phyloP scores from a whole-genome alignment of 2,329 filamentous ascomycete species.

The Penicillium glabrum region DNA sequence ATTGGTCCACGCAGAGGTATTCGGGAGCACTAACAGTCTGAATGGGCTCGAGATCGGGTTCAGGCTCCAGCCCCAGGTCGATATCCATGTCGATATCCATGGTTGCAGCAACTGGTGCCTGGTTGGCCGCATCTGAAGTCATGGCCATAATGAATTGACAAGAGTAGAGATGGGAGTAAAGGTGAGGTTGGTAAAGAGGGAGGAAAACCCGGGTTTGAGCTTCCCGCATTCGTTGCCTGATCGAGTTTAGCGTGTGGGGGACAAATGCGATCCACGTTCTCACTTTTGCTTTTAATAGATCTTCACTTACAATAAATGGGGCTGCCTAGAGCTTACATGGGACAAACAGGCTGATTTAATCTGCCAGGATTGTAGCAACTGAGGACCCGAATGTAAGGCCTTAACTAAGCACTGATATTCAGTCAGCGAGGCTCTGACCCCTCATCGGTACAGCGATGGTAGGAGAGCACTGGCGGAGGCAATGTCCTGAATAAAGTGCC shows the following conservation, averaged over 20 bases:
- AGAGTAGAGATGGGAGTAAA: neutral
- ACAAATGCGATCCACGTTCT: neutral
- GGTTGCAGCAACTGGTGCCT: slow-evolving; percentile 23
- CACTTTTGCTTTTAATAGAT: neutral
- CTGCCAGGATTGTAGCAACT: too few relatives aligned
- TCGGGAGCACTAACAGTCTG: slow-evolving; percentile 28
- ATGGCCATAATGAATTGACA: neutral
- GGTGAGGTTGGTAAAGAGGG: slow-evolving; percentile 5
- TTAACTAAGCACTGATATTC: too few relatives aligned
- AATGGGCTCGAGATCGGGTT: slow-evolving; percentile 42
- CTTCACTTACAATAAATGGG: neutral
- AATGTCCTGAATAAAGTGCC: too few relatives aligned
- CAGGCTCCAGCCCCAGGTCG: slow-evolving; percentile 52
- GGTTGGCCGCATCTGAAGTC: slow-evolving; percentile 6
- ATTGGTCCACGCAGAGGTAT: neutral
- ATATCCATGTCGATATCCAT: slow-evolving; percentile 74
- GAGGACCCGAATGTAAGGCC: too few relatives aligned
- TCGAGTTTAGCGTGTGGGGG: slow-evolving; percentile 19
- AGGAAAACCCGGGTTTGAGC: slow-evolving; percentile 11
- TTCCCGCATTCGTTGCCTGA: slow-evolving; percentile 12
- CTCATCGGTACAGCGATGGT: too few relatives aligned
- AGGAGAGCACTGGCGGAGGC: too few relatives aligned
- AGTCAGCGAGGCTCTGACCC: too few relatives aligned
- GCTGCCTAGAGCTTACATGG: too few relatives aligned
- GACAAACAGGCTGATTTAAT: too few relatives aligned